Conservation (phyloP, 2,329 filamentous ascomycete genomes). For the Myriosclerotinia scirpicola region DNA sequence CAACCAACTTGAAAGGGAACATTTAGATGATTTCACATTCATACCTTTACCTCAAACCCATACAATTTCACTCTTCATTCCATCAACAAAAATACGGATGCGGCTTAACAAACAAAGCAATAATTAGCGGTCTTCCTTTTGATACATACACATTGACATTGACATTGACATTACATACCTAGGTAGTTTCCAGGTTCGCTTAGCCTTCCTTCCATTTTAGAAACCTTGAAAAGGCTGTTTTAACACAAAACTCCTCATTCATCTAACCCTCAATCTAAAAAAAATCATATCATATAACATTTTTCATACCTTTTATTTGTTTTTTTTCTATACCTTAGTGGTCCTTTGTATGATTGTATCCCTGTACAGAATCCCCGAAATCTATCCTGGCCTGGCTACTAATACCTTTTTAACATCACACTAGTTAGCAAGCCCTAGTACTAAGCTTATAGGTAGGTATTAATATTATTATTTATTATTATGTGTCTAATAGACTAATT, state of each 20-base stretch:
- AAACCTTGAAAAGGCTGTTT: neutral
- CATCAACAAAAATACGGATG: neutral
- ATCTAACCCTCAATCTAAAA: neutral
- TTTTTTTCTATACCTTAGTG: neutral
- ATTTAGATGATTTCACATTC: neutral
- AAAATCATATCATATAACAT: neutral
- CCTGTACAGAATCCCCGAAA: slow-evolving; percentile 12
- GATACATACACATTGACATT: neutral
- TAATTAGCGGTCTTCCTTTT: neutral
- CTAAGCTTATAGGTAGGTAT: too few species aligned
- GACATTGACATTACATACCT: too few species aligned
- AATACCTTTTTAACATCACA: too few species aligned
- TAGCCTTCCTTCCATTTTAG: neutral
- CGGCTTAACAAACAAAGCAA: neutral
- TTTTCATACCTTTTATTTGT: neutral
- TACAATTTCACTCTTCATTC: neutral
- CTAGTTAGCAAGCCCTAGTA: too few species aligned
- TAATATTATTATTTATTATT: neutral
- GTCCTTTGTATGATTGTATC: neutral
- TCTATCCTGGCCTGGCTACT: too few species aligned
- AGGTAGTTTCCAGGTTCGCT: neutral
- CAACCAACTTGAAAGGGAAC: neutral
- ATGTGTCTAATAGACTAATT: slow-evolving; percentile 3
- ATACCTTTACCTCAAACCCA: neutral
- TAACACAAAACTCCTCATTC: neutral